These are phyloP conservation scores for Salmacisia buchloeana DNA, from an alignment of 1,284 basidiomycete species.

Conservation along the genomic window DNA sequence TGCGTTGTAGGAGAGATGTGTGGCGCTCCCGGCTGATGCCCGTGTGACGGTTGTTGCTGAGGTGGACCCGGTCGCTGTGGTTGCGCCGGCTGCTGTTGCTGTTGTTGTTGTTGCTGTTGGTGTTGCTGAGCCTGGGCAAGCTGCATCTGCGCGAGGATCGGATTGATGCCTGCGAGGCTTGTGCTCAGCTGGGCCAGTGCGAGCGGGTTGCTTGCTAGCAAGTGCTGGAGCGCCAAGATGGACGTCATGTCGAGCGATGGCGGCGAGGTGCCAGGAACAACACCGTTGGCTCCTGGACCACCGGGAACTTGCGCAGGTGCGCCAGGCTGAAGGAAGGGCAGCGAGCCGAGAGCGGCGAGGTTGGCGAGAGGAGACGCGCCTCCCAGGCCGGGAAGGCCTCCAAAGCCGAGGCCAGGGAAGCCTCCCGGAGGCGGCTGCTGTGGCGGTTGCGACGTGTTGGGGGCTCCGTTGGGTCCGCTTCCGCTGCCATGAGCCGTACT, in stretches of 20 bases:
- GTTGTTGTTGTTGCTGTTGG: conserved; percentile 15
- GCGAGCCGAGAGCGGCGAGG: background rate
- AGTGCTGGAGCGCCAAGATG: conserved; percentile 46
- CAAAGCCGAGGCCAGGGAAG: conserved; percentile 3
- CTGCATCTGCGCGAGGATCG: conserved; percentile 5
- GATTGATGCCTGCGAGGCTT: background rate
- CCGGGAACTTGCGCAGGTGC: background rate
- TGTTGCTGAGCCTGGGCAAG: conserved; percentile 4
- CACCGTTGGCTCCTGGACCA: too few species aligned
- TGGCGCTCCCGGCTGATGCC: background rate
- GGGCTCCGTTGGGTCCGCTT: too few species aligned
- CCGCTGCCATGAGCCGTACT: too few species aligned
- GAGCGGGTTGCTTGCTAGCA: conserved; percentile 40
- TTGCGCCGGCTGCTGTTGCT: conserved; percentile 16
- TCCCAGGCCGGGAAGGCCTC: background rate
- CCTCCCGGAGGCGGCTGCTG: background rate
- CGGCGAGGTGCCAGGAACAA: background rate
- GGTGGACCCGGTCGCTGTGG: conserved; percentile 8
- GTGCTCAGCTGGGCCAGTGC: conserved; percentile 15
- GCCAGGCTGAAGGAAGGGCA: background rate
- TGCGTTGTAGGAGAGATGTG: too few species aligned
- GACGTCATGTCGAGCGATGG: conserved; percentile 35
- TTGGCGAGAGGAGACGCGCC: background rate
- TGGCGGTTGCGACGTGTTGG: background rate
- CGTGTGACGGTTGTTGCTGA: background rate